Percentiles rank a stretch among this genome's conserved stretches.
These are phyloP conservation scores for Komagataella mondaviorum DNA, from an alignment of 805 yeast genomes.

Conservation along the genomic window DNA sequence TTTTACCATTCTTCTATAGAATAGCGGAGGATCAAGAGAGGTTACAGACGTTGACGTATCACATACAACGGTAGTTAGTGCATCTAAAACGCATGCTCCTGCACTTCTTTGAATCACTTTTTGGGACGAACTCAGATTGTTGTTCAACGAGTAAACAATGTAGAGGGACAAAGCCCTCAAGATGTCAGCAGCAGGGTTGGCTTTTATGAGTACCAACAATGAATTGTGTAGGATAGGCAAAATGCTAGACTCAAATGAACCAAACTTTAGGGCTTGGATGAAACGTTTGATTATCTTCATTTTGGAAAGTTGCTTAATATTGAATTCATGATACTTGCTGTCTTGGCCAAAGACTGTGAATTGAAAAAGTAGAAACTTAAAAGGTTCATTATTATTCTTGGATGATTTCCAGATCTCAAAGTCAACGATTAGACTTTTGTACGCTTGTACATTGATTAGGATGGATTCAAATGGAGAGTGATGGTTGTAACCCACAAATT, in stretches of 20 bases:
- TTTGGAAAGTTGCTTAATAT: constrained; percentile 35
- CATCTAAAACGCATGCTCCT: constrained; percentile 16
- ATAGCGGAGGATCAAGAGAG: constrained; percentile 7
- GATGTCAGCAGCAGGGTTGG: constrained; percentile 40
- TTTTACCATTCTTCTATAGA: constrained; percentile 29
- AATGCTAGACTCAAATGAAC: constrained; percentile 21
- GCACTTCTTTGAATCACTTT: neutral
- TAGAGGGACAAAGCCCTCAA: constrained; percentile 38
- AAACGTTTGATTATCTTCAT: constrained; percentile 32
- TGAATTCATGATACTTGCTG: constrained; percentile 37
- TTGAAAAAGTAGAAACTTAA: constrained; percentile 43
- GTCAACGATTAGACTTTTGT: constrained; percentile 45
- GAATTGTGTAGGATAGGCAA: constrained; percentile 24
- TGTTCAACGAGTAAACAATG: constrained; percentile 31
- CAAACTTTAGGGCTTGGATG: constrained; percentile 34
- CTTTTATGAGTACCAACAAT: constrained; percentile 23
- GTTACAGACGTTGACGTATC: constrained; percentile 15
- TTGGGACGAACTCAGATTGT: neutral
- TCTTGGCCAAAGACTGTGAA: constrained; percentile 39
- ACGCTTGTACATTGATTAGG: constrained; percentile 41
- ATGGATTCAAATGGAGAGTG: constrained; percentile 39
- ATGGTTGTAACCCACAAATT: constrained; percentile 42
- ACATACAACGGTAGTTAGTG: constrained; percentile 24
- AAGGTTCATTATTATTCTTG: constrained; percentile 21
- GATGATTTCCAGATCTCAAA: constrained; percentile 41